Base-by-base conservation (phyloP, 2,329 filamentous ascomycete genomes). In the Fusarium lyarnte region DNA sequence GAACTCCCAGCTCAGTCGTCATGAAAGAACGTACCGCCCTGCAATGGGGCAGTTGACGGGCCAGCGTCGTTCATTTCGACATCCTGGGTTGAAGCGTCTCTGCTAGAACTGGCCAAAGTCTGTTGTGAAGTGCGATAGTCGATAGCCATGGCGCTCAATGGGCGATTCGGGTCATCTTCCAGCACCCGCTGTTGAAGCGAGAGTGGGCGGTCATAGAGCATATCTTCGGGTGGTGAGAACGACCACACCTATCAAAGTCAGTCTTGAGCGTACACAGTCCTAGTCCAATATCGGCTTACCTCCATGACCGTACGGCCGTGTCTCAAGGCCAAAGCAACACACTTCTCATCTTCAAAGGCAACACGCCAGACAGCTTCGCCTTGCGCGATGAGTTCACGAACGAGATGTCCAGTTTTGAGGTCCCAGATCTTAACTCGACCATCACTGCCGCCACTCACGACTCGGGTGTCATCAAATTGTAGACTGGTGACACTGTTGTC, bases 351-450 rank as follows among this genome's bases (percentile, higher is more conserved):
- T 79, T 99, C 96, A 80, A 99, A 99, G 0, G 97, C 96, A 38
- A 99, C 95, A 66, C 96, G 89, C 96, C 96, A 99, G 1, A 99
- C 96, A 21, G 95, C 95, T 79, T 99, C 95, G 1, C 95, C 94
- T 58, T 95, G 94, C 25, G 92, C 91, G 51, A 95, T 95, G 45
- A 99, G 88, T 82, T 99, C 96, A 67, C 96, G 91, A 27, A 99
- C 94, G 33, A 97, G 87, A 64, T 93, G 92, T 7, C 96, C 96
- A 5, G 94, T 96, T 82, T 96, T 94, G 66, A 98, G 86, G 83
- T 97, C 95, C 96, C 96, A 99, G 60, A 99, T 95, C 83, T 98
- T 99, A 73, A 99, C 96, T 58, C 96, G 89, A n/a, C 96, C 96
- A 82, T 99, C 96, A 77, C 94, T 97, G 54, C 96, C 97, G 76